These are phyloP conservation scores for Debaryomycetaceae sp. DNA, from an alignment of 1,139 yeast genomes.

Conservation along the genomic window DNA sequence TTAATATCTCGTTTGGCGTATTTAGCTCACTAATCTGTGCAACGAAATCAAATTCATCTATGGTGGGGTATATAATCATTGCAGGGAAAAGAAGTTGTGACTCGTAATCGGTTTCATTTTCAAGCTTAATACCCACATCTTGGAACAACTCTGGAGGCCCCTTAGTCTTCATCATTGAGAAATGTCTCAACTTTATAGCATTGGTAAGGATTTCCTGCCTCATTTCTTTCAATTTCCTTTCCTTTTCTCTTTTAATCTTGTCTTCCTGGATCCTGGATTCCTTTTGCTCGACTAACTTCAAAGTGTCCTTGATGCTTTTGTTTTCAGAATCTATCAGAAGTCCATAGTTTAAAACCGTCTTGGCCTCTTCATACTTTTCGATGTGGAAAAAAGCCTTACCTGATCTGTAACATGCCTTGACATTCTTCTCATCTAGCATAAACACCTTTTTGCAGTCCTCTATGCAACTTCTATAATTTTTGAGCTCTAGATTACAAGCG, in stretches of 20 bases:
- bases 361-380: constrained; percentile 69
- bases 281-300: constrained; percentile 38
- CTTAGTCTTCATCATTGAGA: constrained; percentile 44
- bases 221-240: constrained; percentile 28
- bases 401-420: constrained; percentile 83
- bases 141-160: constrained; percentile 51
- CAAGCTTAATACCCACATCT: constrained; percentile 51
- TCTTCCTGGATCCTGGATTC: constrained; percentile 32
- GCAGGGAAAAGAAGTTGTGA: constrained; percentile 82
- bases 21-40: constrained; percentile 70
- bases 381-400: constrained; percentile 76
- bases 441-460: constrained; percentile 81
- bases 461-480: constrained; percentile 81
- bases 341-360: constrained; percentile 64
- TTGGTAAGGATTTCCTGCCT: constrained; percentile 37
- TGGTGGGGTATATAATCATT: constrained; percentile 76
- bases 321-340: constrained; percentile 55
- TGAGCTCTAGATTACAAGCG: constrained; percentile 82
- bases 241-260: constrained; percentile 28
- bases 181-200: constrained; percentile 57
- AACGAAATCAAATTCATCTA: constrained; percentile 79
- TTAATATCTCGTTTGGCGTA: constrained; percentile 58
- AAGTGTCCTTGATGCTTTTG: constrained; percentile 45
- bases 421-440: constrained; percentile 58
- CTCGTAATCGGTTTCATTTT: constrained; percentile 68